Conservation (phyloP, 495 filamentous ascomycete genomes). For the Lasiosphaeria ovina region DNA sequence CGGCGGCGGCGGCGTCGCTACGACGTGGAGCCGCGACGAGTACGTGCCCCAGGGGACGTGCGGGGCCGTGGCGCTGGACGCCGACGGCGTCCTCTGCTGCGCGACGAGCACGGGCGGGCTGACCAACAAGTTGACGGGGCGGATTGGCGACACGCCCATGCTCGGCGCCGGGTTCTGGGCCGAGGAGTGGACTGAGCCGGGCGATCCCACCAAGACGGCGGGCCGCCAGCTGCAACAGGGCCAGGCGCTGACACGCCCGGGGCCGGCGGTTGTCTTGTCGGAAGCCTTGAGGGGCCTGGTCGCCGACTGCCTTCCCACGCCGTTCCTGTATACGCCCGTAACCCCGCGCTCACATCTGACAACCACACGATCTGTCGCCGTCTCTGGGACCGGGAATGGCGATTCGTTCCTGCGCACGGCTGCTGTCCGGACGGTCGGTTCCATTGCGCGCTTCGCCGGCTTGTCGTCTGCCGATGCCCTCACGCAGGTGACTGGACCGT, state of each 20-base stretch:
- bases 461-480: conserved; percentile 51
- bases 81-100: conserved; percentile 65
- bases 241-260: conserved; percentile 8
- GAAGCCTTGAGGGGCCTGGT: conserved; percentile 39
- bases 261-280: conserved; percentile 41
- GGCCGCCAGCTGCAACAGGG: not conserved
- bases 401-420: conserved; percentile 78
- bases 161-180: conserved; percentile 90
- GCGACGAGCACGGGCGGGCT: conserved; percentile 87
- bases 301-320: conserved; percentile 53
- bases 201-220: conserved; percentile 11
- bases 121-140: conserved; percentile 83
- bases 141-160: conserved; percentile 85
- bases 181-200: conserved; percentile 66
- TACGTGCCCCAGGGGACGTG: conserved; percentile 82
- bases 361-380: conserved; percentile 59
- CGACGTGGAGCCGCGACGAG: conserved; percentile 49
- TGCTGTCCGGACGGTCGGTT: conserved; percentile 69
- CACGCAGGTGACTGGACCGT: conserved; percentile 61
- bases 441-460: conserved; percentile 63
- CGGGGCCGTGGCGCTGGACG: conserved; percentile 76
- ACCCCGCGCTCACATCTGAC: conserved; percentile 5
- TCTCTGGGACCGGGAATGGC: conserved; percentile 87
- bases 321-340: conserved; percentile 36
- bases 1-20: conserved; percentile 21